Conservation (phyloP, 2,329 filamentous ascomycete species). For the Chrysoporthe puriensis region DNA sequence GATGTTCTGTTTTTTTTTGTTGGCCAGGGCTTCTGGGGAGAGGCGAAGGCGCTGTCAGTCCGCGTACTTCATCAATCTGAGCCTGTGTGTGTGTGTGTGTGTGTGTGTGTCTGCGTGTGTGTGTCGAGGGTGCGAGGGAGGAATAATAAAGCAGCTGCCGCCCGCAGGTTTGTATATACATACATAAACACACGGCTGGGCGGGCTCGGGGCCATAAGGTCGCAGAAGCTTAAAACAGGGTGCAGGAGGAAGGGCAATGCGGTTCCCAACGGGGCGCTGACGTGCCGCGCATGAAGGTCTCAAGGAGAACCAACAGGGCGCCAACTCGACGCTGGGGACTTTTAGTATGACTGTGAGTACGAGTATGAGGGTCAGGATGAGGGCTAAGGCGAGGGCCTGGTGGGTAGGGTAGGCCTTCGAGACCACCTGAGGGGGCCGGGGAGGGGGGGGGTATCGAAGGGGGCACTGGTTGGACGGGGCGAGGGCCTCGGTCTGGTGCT, state of each 20-base stretch:
- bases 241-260: background rate
- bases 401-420: conserved; percentile 16
- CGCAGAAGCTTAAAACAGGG: conserved; percentile 31
- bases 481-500: background rate
- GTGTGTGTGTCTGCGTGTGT: too few relatives aligned
- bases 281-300: conserved; percentile 13
- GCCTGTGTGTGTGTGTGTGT: too few relatives aligned
- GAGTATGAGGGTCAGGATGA: too few relatives aligned
- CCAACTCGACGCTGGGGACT: background rate
- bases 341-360: background rate
- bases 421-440: conserved; percentile 1
- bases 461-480: conserved; percentile 17
- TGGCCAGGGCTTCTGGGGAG: too few relatives aligned
- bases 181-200: background rate
- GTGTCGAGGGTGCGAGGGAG: too few relatives aligned
- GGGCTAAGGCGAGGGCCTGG: background rate
- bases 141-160: background rate
- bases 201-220: background rate
- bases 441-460: background rate
- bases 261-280: conserved; percentile 3
- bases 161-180: background rate
- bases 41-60: background rate
- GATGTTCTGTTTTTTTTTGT: background rate
- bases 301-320: conserved; percentile 9
- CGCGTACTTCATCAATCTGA: background rate